These are phyloP conservation scores for Verticillium longisporum DNA, from an alignment of 2,329 filamentous ascomycete species.

Conservation along the genomic window DNA sequence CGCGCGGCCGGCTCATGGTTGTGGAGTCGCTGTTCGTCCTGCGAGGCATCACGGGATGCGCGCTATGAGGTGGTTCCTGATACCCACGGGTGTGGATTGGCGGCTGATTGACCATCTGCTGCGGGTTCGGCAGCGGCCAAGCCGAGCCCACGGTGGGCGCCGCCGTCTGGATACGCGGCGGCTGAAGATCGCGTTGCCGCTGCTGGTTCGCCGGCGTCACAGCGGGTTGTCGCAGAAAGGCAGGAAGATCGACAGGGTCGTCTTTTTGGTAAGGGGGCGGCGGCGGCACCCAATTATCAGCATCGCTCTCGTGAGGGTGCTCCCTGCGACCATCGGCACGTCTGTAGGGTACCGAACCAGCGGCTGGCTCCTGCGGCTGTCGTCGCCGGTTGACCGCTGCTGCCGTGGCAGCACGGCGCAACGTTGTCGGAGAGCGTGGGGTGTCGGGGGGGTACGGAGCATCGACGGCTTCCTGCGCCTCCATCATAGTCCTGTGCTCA, in stretches of 20 bases:
- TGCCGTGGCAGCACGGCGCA: slow-evolving; percentile 69
- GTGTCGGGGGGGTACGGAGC: slow-evolving; percentile 67
- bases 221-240: slow-evolving; percentile 45
- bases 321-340: slow-evolving; percentile 64
- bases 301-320: slow-evolving; percentile 78
- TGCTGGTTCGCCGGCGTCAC: slow-evolving; percentile 25
- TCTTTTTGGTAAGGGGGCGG: slow-evolving; percentile 73
- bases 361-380: slow-evolving; percentile 49
- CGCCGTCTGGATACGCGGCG: slow-evolving; percentile 14
- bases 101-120: slow-evolving; percentile 5
- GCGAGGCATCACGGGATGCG: not conserved
- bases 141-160: slow-evolving; percentile 7
- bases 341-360: slow-evolving; percentile 53
- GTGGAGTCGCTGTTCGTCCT: slow-evolving; percentile 7
- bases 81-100: not conserved
- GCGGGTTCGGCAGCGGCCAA: slow-evolving; percentile 7
- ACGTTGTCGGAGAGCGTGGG: slow-evolving; percentile 62
- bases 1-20: slow-evolving; percentile 6
- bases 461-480: slow-evolving; percentile 58
- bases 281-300: slow-evolving; percentile 82
- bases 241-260: slow-evolving; percentile 48
- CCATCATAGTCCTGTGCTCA: slow-evolving; percentile 41
- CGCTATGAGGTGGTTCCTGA: slow-evolving; percentile 1
- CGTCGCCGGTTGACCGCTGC: slow-evolving; percentile 66
- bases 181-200: slow-evolving; percentile 14